Base-by-base conservation (phyloP, 306 rosid species). In the Medicago ruthenica region DNA sequence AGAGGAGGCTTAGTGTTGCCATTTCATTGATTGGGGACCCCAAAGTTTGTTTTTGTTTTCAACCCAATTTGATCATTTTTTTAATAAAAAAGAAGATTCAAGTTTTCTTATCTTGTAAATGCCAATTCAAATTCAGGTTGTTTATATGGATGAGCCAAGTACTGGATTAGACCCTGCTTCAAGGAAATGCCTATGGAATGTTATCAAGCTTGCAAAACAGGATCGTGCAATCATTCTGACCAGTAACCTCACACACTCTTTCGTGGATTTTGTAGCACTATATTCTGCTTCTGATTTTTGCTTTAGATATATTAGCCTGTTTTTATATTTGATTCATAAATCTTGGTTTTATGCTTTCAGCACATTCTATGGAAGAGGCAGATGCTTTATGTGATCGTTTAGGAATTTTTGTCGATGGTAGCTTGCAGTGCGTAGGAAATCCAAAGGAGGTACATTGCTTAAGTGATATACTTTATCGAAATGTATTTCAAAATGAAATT, bases 301-400 rank as follows among this genome's bases (percentile, higher is more conserved):
- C 34, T 18, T 17, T 71, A 63, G 22, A 53, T 34, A 40, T 67
- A 8, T 69, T 71, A 66, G 17, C 45, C 8, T 58, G 54, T 62
- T 64, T 64, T 55, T 42, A 31, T 34, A 34, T 34, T 34, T 34
- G 42, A 58, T 16, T 73, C 57, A 62, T 73, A 78, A 79, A 62
- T 62, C 84, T 70, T 57, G 45, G 57, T 54, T 70, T 61, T 54
- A 36, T 79, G 51, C 66, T 68, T 76, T 82, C 93, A 93, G 97
- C 97, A 44, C 98, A 93, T 89, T 93, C 97, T 74, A 93, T 91
- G 97, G 98, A 93, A 84, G 97, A 93, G 84, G 98, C 98, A 67
- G 97, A 93, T 76, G 90, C 81, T 44, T 80, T 91, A 34, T 91
- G 97, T 65, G 97, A 91, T 66, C 91, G 98, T 76, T 60, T 91